phyloP scores from a whole-genome alignment of 2,329 filamentous ascomycete genomes.

The Colletotrichum somersetense region DNA sequence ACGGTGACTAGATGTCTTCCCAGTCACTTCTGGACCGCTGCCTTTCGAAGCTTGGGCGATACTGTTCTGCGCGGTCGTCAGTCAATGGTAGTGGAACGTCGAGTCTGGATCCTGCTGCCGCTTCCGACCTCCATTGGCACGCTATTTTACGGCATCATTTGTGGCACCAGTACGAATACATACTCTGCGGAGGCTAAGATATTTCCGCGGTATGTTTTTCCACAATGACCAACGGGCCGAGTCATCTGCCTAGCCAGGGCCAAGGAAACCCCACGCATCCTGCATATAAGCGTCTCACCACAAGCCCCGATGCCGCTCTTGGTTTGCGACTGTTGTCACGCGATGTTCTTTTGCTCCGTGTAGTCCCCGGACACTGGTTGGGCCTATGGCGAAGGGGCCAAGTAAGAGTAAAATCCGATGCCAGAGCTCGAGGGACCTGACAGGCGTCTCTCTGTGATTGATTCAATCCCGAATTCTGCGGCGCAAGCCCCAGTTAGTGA shows the following conservation, averaged over 20 bases:
- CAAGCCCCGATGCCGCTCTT: not conserved
- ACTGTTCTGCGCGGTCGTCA: not conserved
- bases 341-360: not conserved
- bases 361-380: conserved; percentile 8
- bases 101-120: not conserved
- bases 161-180: conserved; percentile 1
- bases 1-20: not conserved
- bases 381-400: not conserved
- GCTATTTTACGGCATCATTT: conserved; percentile 7
- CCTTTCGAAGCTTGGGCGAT: not conserved
- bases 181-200: conserved; percentile 5
- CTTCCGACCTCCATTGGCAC: not conserved
- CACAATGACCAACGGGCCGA: not conserved
- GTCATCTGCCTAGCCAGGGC: not conserved
- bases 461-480: not conserved
- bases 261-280: not conserved
- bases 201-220: not conserved
- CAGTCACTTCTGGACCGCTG: not conserved
- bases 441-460: not conserved
- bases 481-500: not conserved
- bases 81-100: not conserved
- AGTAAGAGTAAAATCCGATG: not conserved
- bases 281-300: not conserved
- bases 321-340: not conserved
- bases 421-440: not conserved